Percentiles rank a stretch among this genome's conserved stretches.
phyloP scores from a whole-genome alignment of 495 filamentous ascomycete species.

The Hypoxylon rickii region DNA sequence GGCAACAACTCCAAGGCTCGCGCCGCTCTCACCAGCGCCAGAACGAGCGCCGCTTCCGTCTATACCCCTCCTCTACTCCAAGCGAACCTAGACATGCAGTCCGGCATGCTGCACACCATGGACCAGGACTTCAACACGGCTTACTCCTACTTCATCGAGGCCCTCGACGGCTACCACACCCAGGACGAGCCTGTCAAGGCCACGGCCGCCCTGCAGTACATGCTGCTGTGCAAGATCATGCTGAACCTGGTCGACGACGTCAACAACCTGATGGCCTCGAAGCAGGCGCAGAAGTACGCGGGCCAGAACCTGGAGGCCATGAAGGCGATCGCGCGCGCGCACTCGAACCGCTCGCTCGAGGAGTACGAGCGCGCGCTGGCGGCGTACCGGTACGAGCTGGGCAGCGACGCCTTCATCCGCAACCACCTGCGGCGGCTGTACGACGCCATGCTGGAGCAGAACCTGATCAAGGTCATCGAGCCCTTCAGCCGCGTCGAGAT shows the following conservation, averaged over 20 bases:
- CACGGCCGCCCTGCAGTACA: constrained; percentile 94
- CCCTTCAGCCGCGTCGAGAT: constrained; percentile 97
- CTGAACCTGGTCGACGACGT: constrained; percentile 95
- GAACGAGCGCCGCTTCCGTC: constrained; percentile 92
- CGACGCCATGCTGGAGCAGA: constrained; percentile 98
- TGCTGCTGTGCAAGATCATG: constrained; percentile 99
- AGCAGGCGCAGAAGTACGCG: constrained; percentile 94
- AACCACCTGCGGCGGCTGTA: constrained; percentile 93
- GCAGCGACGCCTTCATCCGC: constrained; percentile 90
- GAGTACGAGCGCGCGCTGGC: constrained; percentile 93
- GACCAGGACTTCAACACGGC: constrained; percentile 99
- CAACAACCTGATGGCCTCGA: constrained; percentile 85
- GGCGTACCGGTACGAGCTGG: constrained; percentile 87
- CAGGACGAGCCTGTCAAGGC: constrained; percentile 86
- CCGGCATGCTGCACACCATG: constrained; percentile 96
- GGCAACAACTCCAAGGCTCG: constrained; percentile 96
- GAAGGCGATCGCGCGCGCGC: constrained; percentile 96
- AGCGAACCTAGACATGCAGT: constrained; percentile 98
- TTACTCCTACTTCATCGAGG: constrained; percentile 98
- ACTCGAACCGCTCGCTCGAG: constrained; percentile 90
- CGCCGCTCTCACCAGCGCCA: constrained; percentile 89
- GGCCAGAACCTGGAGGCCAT: constrained; percentile 94
- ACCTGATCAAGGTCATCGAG: constrained; percentile 98
- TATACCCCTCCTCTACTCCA: constrained; percentile 96
- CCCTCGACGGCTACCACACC: constrained; percentile 92